Percentiles rank a stretch among this genome's conserved stretches.
Evolutionary conservation across 2,329 filamentous ascomycete species (phyloP).

Genomic region (Xylaria sp.): DNA sequence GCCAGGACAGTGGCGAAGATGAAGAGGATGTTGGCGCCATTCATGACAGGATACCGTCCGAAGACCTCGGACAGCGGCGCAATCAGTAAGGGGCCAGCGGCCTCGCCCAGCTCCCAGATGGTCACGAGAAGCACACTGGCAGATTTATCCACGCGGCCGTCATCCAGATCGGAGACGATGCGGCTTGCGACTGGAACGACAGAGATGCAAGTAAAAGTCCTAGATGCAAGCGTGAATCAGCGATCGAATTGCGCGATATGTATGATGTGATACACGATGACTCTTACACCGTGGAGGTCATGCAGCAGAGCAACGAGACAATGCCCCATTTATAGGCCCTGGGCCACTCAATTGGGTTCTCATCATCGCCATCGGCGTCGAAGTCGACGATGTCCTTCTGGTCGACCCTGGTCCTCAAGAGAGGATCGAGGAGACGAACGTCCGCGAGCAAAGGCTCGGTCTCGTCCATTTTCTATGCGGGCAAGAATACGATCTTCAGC

Average conservation of each 20-base stretch:
- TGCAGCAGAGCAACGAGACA: conserved; percentile 47
- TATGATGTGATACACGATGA: neutral
- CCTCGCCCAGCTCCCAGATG: conserved; percentile 64
- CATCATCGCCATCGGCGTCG: conserved; percentile 40
- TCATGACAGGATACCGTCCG: conserved; percentile 51
- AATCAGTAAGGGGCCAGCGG: conserved; percentile 54
- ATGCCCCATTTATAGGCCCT: conserved; percentile 48
- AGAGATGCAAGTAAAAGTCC: conserved; percentile 53
- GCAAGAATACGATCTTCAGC: neutral
- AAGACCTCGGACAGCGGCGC: conserved; percentile 59
- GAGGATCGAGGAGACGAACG: conserved; percentile 19
- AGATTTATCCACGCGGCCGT: conserved; percentile 38
- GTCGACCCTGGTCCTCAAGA: conserved; percentile 19
- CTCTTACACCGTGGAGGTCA: conserved; percentile 52
- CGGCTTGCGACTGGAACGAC: conserved; percentile 48
- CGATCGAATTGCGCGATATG: neutral
- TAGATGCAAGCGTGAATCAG: conserved; percentile 23
- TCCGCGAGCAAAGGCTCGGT: conserved; percentile 32
- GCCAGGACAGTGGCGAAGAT: conserved; percentile 43
- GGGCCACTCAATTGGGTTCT: conserved; percentile 52
- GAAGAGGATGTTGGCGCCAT: conserved; percentile 48
- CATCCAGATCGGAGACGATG: conserved; percentile 45
- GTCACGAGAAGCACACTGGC: conserved; percentile 60
- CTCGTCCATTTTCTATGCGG: conserved; percentile 31
- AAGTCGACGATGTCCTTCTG: conserved; percentile 39